Conservation (phyloP, 1,139 yeast species). For the Taphrina populina region DNA sequence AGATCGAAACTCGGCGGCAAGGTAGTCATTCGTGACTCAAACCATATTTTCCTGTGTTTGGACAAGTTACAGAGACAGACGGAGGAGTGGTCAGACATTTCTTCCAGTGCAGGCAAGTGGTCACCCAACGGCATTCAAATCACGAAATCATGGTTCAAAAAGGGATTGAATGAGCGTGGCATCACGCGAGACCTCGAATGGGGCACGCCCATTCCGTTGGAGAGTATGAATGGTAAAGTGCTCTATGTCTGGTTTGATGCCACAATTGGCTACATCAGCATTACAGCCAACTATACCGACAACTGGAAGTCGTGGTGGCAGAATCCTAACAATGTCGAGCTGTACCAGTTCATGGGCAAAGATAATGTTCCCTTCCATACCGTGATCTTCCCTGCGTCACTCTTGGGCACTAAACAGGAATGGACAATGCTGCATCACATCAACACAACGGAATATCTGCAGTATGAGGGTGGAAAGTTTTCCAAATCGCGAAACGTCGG, state of each 20-base stretch:
- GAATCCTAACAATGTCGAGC: slow-evolving; percentile 75
- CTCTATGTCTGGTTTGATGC: slow-evolving; percentile 99
- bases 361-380: slow-evolving; percentile 99
- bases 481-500: slow-evolving; percentile 96
- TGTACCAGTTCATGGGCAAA: slow-evolving; percentile 98
- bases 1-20: slow-evolving; percentile 88
- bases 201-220: slow-evolving; percentile 97
- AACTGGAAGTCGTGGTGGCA: slow-evolving; percentile 91
- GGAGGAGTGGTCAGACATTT: slow-evolving; percentile 66
- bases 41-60: slow-evolving; percentile 78
- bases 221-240: slow-evolving; percentile 74
- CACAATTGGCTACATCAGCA: slow-evolving; percentile 90
- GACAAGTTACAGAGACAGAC: slow-evolving; percentile 78
- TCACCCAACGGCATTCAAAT: slow-evolving; percentile 84
- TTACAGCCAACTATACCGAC: slow-evolving; percentile 88
- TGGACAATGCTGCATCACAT: slow-evolving; percentile 93
- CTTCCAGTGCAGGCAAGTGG: slow-evolving; percentile 78
- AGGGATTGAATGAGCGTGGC: slow-evolving; percentile 90
- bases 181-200: slow-evolving; percentile 94
- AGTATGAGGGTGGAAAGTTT: slow-evolving; percentile 96
- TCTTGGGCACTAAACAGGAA: slow-evolving; percentile 77
- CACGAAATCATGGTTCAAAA: slow-evolving; percentile 88
- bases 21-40: slow-evolving; percentile 77
- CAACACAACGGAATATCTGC: slow-evolving; percentile 92
- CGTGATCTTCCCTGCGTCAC: slow-evolving; percentile 92